Conservation (phyloP, 1,284 basidiomycete species). For the Mrakiaceae sp. region DNA sequence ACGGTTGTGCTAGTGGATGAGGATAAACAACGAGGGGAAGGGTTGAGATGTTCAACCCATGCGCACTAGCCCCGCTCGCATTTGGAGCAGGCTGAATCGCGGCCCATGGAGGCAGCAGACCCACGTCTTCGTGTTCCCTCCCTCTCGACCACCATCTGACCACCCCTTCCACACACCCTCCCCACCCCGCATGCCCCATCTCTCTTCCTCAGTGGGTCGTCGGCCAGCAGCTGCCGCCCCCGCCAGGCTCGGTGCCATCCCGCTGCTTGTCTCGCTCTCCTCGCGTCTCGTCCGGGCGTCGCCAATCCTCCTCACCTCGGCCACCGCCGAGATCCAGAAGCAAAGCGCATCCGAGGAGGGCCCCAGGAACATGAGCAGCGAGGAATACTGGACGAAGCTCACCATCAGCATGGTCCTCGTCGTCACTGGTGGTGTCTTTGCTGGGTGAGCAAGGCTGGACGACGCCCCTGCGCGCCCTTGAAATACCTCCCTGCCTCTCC, state of each 20-base stretch:
- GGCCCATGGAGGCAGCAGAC: not conserved
- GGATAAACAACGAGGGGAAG: not conserved
- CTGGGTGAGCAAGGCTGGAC: conserved; percentile 49
- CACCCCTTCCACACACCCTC: too few relatives aligned
- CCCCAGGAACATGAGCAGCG: conserved; percentile 28
- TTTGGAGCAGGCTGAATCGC: too few relatives aligned
- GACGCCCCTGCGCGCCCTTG: not conserved
- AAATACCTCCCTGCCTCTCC: not conserved
- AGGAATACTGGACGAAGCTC: conserved; percentile 53
- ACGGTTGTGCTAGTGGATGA: not conserved
- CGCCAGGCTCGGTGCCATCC: not conserved
- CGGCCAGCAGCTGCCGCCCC: too few relatives aligned
- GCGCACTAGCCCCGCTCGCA: too few relatives aligned
- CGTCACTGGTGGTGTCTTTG: conserved; percentile 69
- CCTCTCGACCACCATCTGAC: not conserved
- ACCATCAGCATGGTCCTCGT: conserved; percentile 54
- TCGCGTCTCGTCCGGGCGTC: conserved; percentile 14
- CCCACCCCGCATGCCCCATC: not conserved
- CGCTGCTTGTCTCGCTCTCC: not conserved
- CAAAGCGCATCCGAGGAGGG: not conserved
- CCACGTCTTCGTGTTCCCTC: not conserved
- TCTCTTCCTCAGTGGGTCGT: not conserved
- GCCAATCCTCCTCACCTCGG: conserved; percentile 5
- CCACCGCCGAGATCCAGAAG: not conserved
- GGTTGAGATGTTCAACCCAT: too few relatives aligned